These are phyloP conservation scores for Nelumbo lutea DNA, from an alignment of 164 flowering plant genomes.

Conservation along the genomic window DNA sequence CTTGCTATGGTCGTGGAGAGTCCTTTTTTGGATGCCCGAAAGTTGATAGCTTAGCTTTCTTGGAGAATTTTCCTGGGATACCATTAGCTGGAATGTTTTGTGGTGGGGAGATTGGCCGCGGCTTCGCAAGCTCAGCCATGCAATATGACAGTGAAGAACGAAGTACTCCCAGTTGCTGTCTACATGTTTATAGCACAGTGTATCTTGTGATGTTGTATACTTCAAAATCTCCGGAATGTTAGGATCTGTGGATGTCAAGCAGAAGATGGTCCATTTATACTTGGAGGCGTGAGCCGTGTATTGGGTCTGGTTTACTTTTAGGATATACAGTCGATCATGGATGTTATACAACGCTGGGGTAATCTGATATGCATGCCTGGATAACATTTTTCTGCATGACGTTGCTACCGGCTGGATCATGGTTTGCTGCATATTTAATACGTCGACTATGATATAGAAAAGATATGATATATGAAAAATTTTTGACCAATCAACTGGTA, in stretches of 20 bases:
- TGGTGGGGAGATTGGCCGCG: conserved; percentile 63
- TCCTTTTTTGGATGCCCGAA: conserved; percentile 42
- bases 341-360: too few species aligned
- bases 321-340: too few species aligned
- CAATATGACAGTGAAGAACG: conserved; percentile 11
- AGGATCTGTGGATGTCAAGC: neutral
- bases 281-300: too few species aligned
- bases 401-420: too few species aligned
- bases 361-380: too few species aligned
- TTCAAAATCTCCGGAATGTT: conserved; percentile 11
- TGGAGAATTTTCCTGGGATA: conserved; percentile 50
- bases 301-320: too few species aligned
- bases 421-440: too few species aligned
- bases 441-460: too few species aligned
- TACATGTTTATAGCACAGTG: conserved; percentile 48
- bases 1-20: conserved; percentile 66
- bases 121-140: conserved; percentile 7
- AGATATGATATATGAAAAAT: too few species aligned
- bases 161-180: conserved; percentile 14
- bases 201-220: conserved; percentile 47
- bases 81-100: conserved; percentile 62
- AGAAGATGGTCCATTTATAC: too few species aligned
- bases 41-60: conserved; percentile 56
- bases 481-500: too few species aligned
- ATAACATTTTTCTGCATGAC: too few species aligned